Evolutionary conservation across 1,284 basidiomycete genomes (phyloP).

Genomic region (Violaceomyces palustris): DNA sequence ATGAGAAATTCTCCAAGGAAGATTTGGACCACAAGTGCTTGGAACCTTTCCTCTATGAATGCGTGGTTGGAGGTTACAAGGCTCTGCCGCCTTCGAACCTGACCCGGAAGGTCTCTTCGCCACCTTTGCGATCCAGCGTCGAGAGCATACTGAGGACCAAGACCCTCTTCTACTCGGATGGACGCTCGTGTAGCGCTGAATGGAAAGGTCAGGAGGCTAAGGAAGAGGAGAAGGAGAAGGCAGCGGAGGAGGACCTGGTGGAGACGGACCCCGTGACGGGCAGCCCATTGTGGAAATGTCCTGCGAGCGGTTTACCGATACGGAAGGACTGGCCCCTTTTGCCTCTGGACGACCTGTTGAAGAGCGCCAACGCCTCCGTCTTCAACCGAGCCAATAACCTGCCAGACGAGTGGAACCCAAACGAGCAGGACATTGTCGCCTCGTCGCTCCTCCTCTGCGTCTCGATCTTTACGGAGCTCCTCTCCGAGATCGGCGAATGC

Average conservation of each 20-base stretch:
- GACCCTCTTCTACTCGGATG: too few species aligned
- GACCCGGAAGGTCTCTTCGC: too few species aligned
- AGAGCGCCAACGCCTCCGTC: conserved; percentile 37
- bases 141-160: too few species aligned
- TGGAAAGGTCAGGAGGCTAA: conserved; percentile 16
- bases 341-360: conserved; percentile 73
- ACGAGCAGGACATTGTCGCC: conserved; percentile 72
- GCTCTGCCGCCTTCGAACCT: too few species aligned
- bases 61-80: too few species aligned
- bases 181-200: too few species aligned
- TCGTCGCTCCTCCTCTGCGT: conserved; percentile 63
- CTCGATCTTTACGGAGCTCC: conserved; percentile 37
- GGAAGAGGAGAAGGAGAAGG: conserved; percentile 40
- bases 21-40: too few species aligned
- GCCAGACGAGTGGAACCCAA: conserved; percentile 70
- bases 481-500: too few species aligned
- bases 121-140: too few species aligned
- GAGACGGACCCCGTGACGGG: conserved; percentile 40
- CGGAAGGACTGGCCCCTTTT: conserved; percentile 67
- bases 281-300: conserved; percentile 54
- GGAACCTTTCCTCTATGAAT: too few species aligned
- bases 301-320: conserved; percentile 62
- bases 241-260: conserved; percentile 15
- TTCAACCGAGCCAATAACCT: conserved; percentile 64
- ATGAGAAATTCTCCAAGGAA: too few species aligned